Evolutionary conservation across 768 basidiomycete genomes (phyloP).

Genomic region (Pisolithus orientalis): DNA sequence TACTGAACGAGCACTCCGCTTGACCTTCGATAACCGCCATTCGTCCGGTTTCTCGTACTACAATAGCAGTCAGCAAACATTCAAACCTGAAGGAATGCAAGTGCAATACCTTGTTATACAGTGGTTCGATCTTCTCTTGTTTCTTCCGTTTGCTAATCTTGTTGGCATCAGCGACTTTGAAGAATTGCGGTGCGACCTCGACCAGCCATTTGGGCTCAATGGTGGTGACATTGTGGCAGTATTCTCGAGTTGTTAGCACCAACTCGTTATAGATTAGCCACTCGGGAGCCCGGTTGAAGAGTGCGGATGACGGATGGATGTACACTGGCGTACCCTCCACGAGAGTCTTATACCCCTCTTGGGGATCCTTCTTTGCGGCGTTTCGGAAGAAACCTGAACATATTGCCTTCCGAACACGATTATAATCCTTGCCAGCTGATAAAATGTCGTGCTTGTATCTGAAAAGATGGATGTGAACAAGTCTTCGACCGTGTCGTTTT

Average conservation of each 20-base stretch:
- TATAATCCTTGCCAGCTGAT: conserved; percentile 89
- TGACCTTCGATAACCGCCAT: conserved; percentile 91
- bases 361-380: conserved; percentile 97
- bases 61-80: background rate
- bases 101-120: conserved; percentile 73
- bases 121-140: conserved; percentile 94
- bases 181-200: conserved; percentile 97
- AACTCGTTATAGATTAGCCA: conserved; percentile 96
- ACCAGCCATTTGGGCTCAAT: conserved; percentile 98
- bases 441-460: conserved; percentile 97
- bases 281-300: conserved; percentile 96
- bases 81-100: background rate
- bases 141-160: conserved; percentile 96
- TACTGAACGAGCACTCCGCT: conserved; percentile 81
- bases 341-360: conserved; percentile 97
- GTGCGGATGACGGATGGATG: conserved; percentile 93
- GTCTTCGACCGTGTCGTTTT: background rate
- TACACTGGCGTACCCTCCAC: conserved; percentile 98
- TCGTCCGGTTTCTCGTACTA: conserved; percentile 87
- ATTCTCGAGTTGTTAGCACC: conserved; percentile 93
- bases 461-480: conserved; percentile 7
- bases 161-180: conserved; percentile 96
- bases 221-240: conserved; percentile 88
- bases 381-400: conserved; percentile 98
- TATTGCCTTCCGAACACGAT: conserved; percentile 88